A percentile compares a stretch with the other conserved stretches of the same genome.
phyloP scores from a whole-genome alignment of 306 rosid genomes.

The Gynostemma pentaphyllum region DNA sequence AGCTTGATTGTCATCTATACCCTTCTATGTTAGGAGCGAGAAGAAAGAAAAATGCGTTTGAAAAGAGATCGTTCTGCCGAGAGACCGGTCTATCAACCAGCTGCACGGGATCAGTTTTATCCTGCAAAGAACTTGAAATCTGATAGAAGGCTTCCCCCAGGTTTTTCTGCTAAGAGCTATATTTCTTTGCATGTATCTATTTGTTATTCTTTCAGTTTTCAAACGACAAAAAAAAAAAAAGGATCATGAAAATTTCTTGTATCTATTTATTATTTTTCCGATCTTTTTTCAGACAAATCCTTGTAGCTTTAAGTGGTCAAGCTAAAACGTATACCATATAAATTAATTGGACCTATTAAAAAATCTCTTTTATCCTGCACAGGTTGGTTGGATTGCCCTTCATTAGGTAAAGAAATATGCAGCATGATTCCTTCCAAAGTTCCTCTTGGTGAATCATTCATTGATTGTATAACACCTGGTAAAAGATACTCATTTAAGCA shows the following conservation, averaged over 20 bases:
- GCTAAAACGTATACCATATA: background rate
- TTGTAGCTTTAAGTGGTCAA: background rate
- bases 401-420: conserved; percentile 66
- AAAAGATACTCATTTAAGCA: conserved; percentile 98
- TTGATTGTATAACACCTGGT: conserved; percentile 74
- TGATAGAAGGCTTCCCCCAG: conserved; percentile 84
- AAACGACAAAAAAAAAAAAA: background rate
- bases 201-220: background rate
- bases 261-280: background rate
- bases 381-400: conserved; percentile 98
- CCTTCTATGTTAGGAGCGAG: conserved; percentile 75
- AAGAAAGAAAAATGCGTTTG: conserved; percentile 72
- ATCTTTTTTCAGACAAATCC: background rate
- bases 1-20: conserved; percentile 18
- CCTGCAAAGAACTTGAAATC: conserved; percentile 40
- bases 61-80: conserved; percentile 88
- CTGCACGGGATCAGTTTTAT: conserved; percentile 46
- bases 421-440: conserved; percentile 95
- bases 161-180: no score
- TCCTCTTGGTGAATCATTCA: conserved; percentile 81
- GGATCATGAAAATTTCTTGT: background rate
- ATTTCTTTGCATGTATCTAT: background rate
- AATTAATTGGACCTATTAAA: background rate
- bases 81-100: conserved; percentile 47
- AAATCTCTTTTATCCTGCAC: conserved; percentile 13